Conservation (phyloP, 2,329 filamentous ascomycete species). For the Talaromyces sp. region DNA sequence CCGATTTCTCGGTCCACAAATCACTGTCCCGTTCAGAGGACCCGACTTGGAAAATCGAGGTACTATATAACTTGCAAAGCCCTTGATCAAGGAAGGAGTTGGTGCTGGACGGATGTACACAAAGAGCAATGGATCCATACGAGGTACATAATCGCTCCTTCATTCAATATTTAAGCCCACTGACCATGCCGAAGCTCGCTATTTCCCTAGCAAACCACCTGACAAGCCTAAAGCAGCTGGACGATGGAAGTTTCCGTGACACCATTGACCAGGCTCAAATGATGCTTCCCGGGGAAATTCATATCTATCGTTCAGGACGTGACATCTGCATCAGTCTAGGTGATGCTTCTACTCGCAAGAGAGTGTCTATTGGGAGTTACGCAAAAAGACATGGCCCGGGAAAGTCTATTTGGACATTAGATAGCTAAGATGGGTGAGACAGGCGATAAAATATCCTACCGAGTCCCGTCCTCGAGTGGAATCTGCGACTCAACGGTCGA, state of each 20-base stretch:
- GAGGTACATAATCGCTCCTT: background rate
- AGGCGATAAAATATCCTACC: background rate
- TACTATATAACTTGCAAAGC: background rate
- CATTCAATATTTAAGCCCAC: background rate
- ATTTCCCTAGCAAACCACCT: background rate
- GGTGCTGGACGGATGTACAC: background rate
- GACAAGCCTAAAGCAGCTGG: background rate
- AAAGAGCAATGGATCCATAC: background rate
- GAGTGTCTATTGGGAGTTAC: background rate
- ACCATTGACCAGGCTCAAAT: background rate
- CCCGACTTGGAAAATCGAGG: background rate
- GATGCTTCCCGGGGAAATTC: background rate
- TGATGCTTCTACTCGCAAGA: background rate
- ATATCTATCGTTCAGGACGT: background rate
- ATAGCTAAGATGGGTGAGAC: background rate
- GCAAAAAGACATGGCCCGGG: background rate
- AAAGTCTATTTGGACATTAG: background rate
- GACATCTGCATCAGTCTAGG: background rate
- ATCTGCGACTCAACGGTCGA: background rate
- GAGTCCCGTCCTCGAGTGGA: background rate
- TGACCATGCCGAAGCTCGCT: background rate
- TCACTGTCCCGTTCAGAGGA: background rate
- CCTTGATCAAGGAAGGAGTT: background rate
- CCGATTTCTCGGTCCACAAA: background rate
- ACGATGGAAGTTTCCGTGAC: background rate